These are phyloP conservation scores for Rehmannia glutinosa DNA, from an alignment of 257 asterid genomes.

Conservation along the genomic window DNA sequence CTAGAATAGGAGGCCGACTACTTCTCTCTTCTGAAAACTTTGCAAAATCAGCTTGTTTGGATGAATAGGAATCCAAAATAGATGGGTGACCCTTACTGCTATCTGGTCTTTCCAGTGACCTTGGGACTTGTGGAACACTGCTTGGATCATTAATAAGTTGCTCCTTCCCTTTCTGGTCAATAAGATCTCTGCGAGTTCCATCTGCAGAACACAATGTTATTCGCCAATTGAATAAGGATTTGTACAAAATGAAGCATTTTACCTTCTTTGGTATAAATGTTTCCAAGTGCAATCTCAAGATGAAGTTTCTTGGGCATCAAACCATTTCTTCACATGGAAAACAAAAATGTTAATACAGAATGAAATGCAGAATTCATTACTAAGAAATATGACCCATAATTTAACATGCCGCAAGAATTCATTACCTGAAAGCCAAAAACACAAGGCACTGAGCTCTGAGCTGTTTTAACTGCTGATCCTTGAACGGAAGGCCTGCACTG, in stretches of 20 bases:
- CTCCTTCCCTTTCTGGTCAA: slow-evolving; percentile 78
- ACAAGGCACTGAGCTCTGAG: slow-evolving; percentile 99
- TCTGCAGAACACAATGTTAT: slow-evolving; percentile 48
- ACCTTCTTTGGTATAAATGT: slow-evolving; percentile 79
- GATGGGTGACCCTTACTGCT: slow-evolving; percentile 39
- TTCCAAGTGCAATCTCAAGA: slow-evolving; percentile 97
- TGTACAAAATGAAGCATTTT: slow-evolving; percentile 21
- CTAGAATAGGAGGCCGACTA: slow-evolving; percentile 30
- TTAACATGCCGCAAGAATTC: not conserved
- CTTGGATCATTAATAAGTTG: slow-evolving; percentile 51
- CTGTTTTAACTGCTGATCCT: slow-evolving; percentile 94
- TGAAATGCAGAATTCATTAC: slow-evolving; percentile 10
- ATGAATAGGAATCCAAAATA: slow-evolving; percentile 33
- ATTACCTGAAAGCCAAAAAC: slow-evolving; percentile 90
- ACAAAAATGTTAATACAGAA: slow-evolving; percentile 16
- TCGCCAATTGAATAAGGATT: slow-evolving; percentile 1
- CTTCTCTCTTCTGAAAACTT: slow-evolving; percentile 51
- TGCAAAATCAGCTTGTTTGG: slow-evolving; percentile 50
- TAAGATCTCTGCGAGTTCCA: slow-evolving; percentile 61
- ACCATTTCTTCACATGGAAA: slow-evolving; percentile 67
- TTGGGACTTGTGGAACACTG: slow-evolving; percentile 41
- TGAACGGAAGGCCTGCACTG: slow-evolving; percentile 63
- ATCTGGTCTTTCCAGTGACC: slow-evolving; percentile 53
- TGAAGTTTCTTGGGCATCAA: slow-evolving; percentile 90
- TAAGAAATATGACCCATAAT: slow-evolving; percentile 8